These are phyloP conservation scores for Aleurites moluccanus DNA, from an alignment of 441 rosid species.

Conservation along the genomic window DNA sequence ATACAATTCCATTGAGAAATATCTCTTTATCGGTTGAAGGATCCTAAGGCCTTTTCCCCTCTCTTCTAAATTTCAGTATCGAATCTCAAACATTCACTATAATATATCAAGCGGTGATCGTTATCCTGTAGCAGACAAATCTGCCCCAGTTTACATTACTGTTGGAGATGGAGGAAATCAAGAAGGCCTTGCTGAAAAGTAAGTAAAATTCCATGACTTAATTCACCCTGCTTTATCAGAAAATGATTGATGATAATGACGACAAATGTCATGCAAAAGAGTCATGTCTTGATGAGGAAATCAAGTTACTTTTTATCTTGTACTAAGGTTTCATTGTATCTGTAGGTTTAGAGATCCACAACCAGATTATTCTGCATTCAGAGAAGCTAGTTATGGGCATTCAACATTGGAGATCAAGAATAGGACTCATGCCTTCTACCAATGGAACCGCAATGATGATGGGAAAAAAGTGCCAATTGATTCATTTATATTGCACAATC, in stretches of 20 bases:
- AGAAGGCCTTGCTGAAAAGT: constrained; percentile 90
- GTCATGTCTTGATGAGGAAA: constrained; percentile 2
- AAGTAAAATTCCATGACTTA: constrained; percentile 23
- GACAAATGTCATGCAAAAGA: background rate
- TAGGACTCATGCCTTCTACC: constrained; percentile 65
- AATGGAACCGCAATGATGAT: constrained; percentile 74
- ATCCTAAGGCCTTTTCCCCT: background rate
- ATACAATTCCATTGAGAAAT: background rate
- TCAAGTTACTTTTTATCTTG: background rate
- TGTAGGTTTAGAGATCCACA: constrained; percentile 69
- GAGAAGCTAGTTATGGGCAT: constrained; percentile 86
- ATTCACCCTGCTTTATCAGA: background rate
- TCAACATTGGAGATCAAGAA: constrained; percentile 65
- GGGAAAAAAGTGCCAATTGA: constrained; percentile 58
- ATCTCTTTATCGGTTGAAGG: background rate
- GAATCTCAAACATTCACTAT: constrained; percentile 72
- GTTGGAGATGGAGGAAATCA: constrained; percentile 99
- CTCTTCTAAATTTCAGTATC: constrained; percentile 49
- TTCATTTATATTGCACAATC: constrained; percentile 49
- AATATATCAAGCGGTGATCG: constrained; percentile 64
- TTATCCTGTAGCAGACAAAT: constrained; percentile 67
- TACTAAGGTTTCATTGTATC: constrained; percentile 12
- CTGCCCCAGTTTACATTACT: constrained; percentile 84
- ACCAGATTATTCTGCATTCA: constrained; percentile 77
- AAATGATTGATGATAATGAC: constrained; percentile 4